phyloP scores from a whole-genome alignment of 176 grass and related monocot species.

The Avena eriantha region DNA sequence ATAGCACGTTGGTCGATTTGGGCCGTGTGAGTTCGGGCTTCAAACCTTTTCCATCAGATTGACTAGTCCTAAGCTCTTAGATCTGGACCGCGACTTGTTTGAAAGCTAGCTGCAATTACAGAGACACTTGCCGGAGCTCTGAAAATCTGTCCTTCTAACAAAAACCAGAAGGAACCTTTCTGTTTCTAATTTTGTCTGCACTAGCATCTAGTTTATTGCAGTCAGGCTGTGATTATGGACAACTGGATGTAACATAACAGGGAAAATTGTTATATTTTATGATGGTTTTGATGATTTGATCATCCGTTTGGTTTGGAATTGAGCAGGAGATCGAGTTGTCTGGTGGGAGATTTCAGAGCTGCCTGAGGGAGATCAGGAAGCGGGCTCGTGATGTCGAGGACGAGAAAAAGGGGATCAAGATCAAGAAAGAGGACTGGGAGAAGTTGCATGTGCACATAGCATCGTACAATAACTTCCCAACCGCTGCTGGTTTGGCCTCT shows the following conservation, averaged over 20 bases:
- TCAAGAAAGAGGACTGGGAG: slow-evolving; percentile 84
- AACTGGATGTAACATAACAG: too few species aligned
- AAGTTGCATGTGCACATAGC: slow-evolving; percentile 84
- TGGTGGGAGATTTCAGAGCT: slow-evolving; percentile 71
- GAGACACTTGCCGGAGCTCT: background rate
- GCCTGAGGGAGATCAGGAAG: slow-evolving; percentile 80
- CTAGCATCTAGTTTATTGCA: background rate
- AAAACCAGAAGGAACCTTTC: background rate
- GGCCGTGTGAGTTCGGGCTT: background rate
- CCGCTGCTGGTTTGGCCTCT: slow-evolving; percentile 92
- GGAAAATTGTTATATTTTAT: too few species aligned
- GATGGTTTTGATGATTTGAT: too few species aligned
- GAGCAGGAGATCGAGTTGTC: too few species aligned
- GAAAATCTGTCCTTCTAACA: background rate
- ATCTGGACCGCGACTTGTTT: slow-evolving; percentile 26
- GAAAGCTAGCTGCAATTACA: background rate
- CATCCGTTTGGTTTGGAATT: too few species aligned
- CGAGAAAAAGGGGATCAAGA: slow-evolving; percentile 65
- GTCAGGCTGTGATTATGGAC: too few species aligned
- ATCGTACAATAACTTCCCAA: slow-evolving; percentile 91
- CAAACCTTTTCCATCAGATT: background rate
- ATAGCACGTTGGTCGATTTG: background rate
- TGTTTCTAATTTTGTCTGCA: background rate
- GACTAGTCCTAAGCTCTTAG: background rate
- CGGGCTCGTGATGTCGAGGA: slow-evolving; percentile 67